These are phyloP conservation scores for Colletotrichum agaves DNA, from an alignment of 2,329 filamentous ascomycete genomes.

Conservation along the genomic window DNA sequence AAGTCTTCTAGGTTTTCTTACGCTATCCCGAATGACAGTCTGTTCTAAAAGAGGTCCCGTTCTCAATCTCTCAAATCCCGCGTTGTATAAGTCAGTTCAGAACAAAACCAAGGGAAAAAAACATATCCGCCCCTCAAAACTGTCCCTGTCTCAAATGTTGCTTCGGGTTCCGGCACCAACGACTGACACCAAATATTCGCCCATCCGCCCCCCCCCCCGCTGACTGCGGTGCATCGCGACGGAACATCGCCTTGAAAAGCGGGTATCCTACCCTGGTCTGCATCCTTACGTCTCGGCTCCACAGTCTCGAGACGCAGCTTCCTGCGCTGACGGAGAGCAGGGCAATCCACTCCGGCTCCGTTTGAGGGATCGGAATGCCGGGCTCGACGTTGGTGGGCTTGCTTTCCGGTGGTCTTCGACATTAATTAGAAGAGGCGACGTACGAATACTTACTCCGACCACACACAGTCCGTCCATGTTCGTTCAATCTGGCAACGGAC, in stretches of 20 bases:
- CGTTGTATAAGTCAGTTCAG: too few relatives aligned
- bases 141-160: constrained; percentile 27
- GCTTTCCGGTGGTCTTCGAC: too few relatives aligned
- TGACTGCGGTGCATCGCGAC: background rate
- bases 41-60: too few relatives aligned
- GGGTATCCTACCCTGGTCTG: background rate
- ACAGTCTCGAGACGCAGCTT: constrained; percentile 1
- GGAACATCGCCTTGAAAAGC: background rate
- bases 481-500: too few relatives aligned
- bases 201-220: background rate
- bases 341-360: constrained; percentile 11
- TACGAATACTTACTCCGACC: background rate
- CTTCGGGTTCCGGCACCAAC: constrained; percentile 16
- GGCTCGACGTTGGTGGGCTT: too few relatives aligned
- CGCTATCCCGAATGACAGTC: too few relatives aligned
- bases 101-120: background rate
- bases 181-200: constrained; percentile 4
- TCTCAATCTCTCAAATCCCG: too few relatives aligned
- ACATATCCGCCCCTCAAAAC: constrained; percentile 28
- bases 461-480: background rate
- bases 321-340: background rate
- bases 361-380: too few relatives aligned
- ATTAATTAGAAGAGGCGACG: too few relatives aligned
- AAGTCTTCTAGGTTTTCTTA: too few relatives aligned
- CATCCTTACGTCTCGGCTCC: background rate